Evolutionary conservation across 768 basidiomycete genomes (phyloP), one percentile per base, ranked within the genome.

Genomic region (Mycena capillaripes): DNA sequence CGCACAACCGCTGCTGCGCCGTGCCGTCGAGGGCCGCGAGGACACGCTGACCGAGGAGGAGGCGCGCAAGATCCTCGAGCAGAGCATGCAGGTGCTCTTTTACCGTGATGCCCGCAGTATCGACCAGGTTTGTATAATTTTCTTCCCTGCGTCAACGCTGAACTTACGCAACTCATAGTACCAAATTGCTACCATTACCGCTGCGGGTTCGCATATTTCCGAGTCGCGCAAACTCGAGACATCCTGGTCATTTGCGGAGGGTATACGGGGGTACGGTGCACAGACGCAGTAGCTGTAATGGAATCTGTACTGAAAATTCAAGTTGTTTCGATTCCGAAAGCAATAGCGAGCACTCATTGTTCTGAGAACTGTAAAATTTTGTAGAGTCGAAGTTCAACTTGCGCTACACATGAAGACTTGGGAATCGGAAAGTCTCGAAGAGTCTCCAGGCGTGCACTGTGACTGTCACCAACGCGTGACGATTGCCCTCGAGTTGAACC

Each of bases 71-170:
- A 93, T 99, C 70, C 79, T 99, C 63, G 90, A 94, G 77, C 90
- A 94, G 59, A 91, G 93, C 79, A n/a, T 99, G 92, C 91, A 92
- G 75, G 97, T 99, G 19, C 88, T 99, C 57, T 99, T 93, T 84
- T 99, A 99, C 84, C 91, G 98, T 52, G 98, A 99, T 77, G 97
- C 97, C 8, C 88, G 97, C 76, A 96, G 95, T 85, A 85, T 97
- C 81, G 94, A 99, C 88, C 98, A 98, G 90, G 97, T 95, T 73
- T 36, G 87, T 78, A 52, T 42, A 14, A 55, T 55, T n/a, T n/a
- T n/a, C n/a, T 30, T 10, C 53, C 11, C 11, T 46, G 61, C 29
- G 29, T 44, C 65, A 34, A 29, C 44, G 21, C 34, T 42, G 52
- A 57, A 21, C 50, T 68, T 27, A 7, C 21, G 25, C 0, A 30